Base-by-base conservation (phyloP, 140 eudicot genomes). In the Erigeron philadelphicus region DNA sequence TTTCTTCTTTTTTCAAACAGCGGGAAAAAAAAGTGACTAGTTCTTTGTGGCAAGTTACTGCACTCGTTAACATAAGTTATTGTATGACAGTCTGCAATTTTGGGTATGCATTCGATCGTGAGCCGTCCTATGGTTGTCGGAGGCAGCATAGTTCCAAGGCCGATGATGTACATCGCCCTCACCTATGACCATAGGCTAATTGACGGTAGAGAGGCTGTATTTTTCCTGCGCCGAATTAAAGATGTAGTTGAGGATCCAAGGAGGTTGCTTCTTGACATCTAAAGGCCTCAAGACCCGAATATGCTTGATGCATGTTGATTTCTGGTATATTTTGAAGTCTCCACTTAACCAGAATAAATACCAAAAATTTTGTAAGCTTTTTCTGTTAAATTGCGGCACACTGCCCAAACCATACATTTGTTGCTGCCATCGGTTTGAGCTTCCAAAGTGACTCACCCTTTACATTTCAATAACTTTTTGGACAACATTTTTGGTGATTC, bases 171-270 rank as follows among this genome's bases (percentile, higher is more conserved):
- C 86, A 76, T 89, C 35, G 98, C 98, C 17, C 87, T 93, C 45
- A 89, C 98, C 12, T 93, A 93, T 75, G 98, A 93, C 76, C 98
- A 93, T 72, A 68, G 98, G 87, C 96, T 93, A 74, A 93, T 93
- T 64, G 98, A 89, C 44, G 98, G 98, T 61, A 93, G 98, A 87
- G 98, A 93, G 94, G 98, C 98, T 0, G 98, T 93, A 45, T 87
- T 86, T 66, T 93, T 89, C 82, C 71, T 93, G 65, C 83, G 96
- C 66, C 93, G 96, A 43, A 87, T 93, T 67, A 93, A 93, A 74
- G 96, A 93, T 47, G 93, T 93, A 53, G 94, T 93, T 10, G 96
- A 89, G 79, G 98, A 93, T 73, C 94, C 96, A 35, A 79, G 96
- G 80, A 84, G 96, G 80, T 52, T 88, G 88, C 87, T 88, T 31